Conservation (phyloP, 1,139 yeast genomes). For the Saccharomyces hybrid region DNA sequence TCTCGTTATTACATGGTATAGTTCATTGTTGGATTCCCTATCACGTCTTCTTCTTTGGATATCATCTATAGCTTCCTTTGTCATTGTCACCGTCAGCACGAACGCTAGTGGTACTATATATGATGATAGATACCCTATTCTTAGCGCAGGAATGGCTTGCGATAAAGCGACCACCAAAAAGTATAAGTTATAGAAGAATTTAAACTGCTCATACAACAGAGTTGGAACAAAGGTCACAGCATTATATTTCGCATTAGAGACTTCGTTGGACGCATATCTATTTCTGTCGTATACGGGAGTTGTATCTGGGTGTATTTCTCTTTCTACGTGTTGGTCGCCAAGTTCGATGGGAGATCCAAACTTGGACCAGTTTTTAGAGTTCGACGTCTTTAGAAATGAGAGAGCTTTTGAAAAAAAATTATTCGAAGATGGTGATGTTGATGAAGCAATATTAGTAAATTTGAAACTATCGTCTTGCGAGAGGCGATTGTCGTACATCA, state of each 20-base stretch:
- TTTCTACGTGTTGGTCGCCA: conserved; percentile 32
- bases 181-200: conserved; percentile 89
- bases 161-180: conserved; percentile 89
- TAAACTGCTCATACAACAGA: conserved; percentile 89
- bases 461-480: conserved; percentile 11
- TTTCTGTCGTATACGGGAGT: conserved; percentile 32
- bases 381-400: background rate
- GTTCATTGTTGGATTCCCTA: conserved; percentile 77
- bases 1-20: conserved; percentile 60
- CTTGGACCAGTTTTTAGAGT: conserved; percentile 1
- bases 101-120: conserved; percentile 91
- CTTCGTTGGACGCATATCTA: conserved; percentile 64
- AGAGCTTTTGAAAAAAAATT: background rate
- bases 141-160: conserved; percentile 81
- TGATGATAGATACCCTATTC: conserved; percentile 90
- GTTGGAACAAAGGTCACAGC: conserved; percentile 83
- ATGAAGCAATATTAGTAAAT: conserved; percentile 3
- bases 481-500: conserved; percentile 9
- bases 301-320: conserved; percentile 38
- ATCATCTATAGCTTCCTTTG: conserved; percentile 94
- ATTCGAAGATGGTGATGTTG: conserved; percentile 1
- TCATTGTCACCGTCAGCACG: conserved; percentile 87
- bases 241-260: conserved; percentile 92
- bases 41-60: conserved; percentile 85
- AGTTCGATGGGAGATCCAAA: conserved; percentile 20